Conservation (phyloP, 352 stramenopile species). For the Pythium angustatum region DNA sequence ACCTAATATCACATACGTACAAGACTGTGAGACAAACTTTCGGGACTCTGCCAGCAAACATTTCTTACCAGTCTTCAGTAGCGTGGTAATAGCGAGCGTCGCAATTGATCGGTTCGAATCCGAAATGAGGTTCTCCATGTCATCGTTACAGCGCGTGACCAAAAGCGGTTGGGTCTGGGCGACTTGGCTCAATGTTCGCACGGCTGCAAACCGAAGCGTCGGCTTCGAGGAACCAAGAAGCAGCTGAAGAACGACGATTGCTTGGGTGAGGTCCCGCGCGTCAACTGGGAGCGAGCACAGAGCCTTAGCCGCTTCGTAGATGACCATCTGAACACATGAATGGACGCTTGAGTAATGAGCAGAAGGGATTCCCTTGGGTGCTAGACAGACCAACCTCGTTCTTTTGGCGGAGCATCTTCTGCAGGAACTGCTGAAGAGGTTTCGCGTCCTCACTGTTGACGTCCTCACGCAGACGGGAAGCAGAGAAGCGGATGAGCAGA, state of each 20-base stretch:
- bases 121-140: conserved; percentile 97
- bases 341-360: not conserved
- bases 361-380: not conserved
- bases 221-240: conserved; percentile 95
- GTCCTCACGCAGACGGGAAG: conserved; percentile 88
- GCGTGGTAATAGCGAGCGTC: conserved; percentile 98
- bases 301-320: conserved; percentile 97
- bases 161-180: conserved; percentile 92
- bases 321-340: conserved; percentile 92
- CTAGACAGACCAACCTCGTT: conserved; percentile 60
- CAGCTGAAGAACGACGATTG: conserved; percentile 97
- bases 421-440: conserved; percentile 90
- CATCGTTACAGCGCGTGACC: conserved; percentile 98
- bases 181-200: conserved; percentile 95
- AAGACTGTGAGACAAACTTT: too few relatives aligned
- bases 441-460: conserved; percentile 77
- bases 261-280: conserved; percentile 94
- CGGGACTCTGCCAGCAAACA: too few relatives aligned
- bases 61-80: conserved; percentile 95
- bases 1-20: conserved; percentile 35
- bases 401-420: conserved; percentile 97
- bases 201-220: conserved; percentile 95
- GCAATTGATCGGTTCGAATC: conserved; percentile 98
- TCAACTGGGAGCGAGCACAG: conserved; percentile 97
- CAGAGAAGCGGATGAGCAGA: conserved; percentile 97